A percentile compares a stretch with the other conserved stretches of the same genome.
phyloP scores from a whole-genome alignment of 441 rosid species.

The Omphalea diandra region DNA sequence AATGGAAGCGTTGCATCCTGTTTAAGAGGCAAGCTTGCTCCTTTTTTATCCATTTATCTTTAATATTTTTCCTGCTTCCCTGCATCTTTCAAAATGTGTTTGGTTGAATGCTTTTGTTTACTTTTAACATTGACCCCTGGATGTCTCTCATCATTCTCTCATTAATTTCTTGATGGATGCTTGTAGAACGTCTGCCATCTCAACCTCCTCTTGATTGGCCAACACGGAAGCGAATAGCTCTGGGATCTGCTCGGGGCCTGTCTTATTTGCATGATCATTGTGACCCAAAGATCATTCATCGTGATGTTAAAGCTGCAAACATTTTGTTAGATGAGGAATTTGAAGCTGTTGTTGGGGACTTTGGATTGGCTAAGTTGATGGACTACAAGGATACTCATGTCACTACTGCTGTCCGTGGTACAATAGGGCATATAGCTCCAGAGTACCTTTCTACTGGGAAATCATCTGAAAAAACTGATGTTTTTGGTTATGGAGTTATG shows the following conservation, averaged over 20 bases:
- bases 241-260: constrained; percentile 83
- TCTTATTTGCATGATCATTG: constrained; percentile 89
- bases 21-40: constrained; percentile 57
- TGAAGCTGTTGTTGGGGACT: constrained; percentile 88
- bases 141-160: constrained; percentile 1
- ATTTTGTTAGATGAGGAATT: constrained; percentile 82
- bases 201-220: constrained; percentile 89
- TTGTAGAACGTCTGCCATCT: constrained; percentile 67
- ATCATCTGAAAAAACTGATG: constrained; percentile 83
- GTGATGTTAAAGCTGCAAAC: constrained; percentile 89
- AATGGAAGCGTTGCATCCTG: constrained; percentile 97
- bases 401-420: constrained; percentile 86
- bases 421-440: constrained; percentile 86
- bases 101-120: background rate
- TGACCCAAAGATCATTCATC: constrained; percentile 85
- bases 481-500: constrained; percentile 86
- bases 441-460: constrained; percentile 85
- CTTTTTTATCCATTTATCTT: background rate
- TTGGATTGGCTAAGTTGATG: constrained; percentile 85
- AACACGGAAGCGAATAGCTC: constrained; percentile 64
- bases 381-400: constrained; percentile 92
- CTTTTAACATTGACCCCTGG: background rate
- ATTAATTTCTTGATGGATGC: constrained; percentile 8
- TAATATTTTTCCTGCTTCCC: background rate
- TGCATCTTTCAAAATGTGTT: background rate